Conservation (phyloP, 805 yeast genomes). For the Starmerella sirachaensis region DNA sequence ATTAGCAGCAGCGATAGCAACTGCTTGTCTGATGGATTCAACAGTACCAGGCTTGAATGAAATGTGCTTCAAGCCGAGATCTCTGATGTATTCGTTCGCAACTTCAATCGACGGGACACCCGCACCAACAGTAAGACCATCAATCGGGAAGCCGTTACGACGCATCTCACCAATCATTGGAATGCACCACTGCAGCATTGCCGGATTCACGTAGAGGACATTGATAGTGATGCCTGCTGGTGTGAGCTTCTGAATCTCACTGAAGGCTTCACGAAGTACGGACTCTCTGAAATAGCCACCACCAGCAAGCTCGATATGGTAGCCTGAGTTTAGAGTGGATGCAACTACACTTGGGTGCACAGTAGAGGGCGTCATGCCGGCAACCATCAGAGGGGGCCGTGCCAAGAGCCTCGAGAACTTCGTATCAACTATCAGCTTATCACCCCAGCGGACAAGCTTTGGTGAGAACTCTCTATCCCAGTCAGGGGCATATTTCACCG, state of each 20-base stretch:
- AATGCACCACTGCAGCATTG: slow-evolving; percentile 97
- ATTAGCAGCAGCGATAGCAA: slow-evolving; percentile 86
- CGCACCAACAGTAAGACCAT: slow-evolving; percentile 94
- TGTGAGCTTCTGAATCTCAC: slow-evolving; percentile 54
- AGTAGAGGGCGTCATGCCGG: slow-evolving; percentile 99
- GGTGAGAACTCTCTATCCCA: slow-evolving; percentile 89
- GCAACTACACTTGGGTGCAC: slow-evolving; percentile 90
- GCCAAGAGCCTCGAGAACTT: slow-evolving; percentile 86
- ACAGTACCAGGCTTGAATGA: slow-evolving; percentile 97
- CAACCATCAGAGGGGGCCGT: slow-evolving; percentile 91
- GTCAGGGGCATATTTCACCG: slow-evolving; percentile 72
- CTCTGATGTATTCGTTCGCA: slow-evolving; percentile 89
- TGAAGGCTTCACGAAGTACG: slow-evolving; percentile 62
- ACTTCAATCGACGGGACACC: slow-evolving; percentile 98
- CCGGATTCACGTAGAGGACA: slow-evolving; percentile 90
- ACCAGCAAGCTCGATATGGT: slow-evolving; percentile 95
- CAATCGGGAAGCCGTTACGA: slow-evolving; percentile 87
- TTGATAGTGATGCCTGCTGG: slow-evolving; percentile 88
- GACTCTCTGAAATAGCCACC: slow-evolving; percentile 87
- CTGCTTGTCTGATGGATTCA: slow-evolving; percentile 77
- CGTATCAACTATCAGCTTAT: slow-evolving; percentile 72
- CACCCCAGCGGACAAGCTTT: slow-evolving; percentile 57
- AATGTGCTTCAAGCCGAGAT: slow-evolving; percentile 82
- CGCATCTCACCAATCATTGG: slow-evolving; percentile 85
- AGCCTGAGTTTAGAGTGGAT: slow-evolving; percentile 90